Evolutionary conservation across 805 yeast genomes (phyloP), one percentile per base, ranked within the genome.

Genomic region (Torulaspora indica): DNA sequence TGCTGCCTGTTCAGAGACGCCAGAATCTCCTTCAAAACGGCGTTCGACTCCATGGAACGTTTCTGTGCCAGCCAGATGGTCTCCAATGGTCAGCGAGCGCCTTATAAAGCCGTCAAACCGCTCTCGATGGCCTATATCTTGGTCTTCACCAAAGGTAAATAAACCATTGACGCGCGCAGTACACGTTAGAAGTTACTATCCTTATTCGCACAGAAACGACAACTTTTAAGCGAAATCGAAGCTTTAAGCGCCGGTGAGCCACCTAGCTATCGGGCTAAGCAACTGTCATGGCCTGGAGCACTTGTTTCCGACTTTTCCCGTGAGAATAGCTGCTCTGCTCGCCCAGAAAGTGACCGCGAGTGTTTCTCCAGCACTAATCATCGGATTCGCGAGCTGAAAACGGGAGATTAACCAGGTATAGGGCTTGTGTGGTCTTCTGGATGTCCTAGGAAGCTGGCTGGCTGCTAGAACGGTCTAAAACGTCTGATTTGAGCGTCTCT

Each of bases 1-100:
- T 79, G 85, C 12, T 68, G 69, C 2, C 53, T 59, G 52, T 79
- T 72, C 36, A 72, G 52, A 2, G 57, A 47, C 20, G 39, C 22
- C 15, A 42, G 13, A 23, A 49, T 47, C 17, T 46, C 45, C 27
- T 40, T 30, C 35, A 45, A 35, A 23, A 33, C 37, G 24, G 43
- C 42, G 18, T 43, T 28, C 17, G 45, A 40, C 15, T 29, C 44
- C 51, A 47, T 47, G 30, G n/a, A 24, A 12, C 36, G 12, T 29
- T 17, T 38, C 36, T 38, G 36, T 30, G 14, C 42, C 36, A 31
- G 36, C 22, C 42, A 38, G 36, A 17, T 24, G 15, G 18, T 38
- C 20, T 9, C 15, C 23, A 18, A 38, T n/a, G 17, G 14, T 30
- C 34, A 5, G 4, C 7, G 14, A 5, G 2, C 22, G 34, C 22